Evolutionary conservation across 2,329 filamentous ascomycete species (phyloP).

Genomic region (Sodiomyces alkalinus): DNA sequence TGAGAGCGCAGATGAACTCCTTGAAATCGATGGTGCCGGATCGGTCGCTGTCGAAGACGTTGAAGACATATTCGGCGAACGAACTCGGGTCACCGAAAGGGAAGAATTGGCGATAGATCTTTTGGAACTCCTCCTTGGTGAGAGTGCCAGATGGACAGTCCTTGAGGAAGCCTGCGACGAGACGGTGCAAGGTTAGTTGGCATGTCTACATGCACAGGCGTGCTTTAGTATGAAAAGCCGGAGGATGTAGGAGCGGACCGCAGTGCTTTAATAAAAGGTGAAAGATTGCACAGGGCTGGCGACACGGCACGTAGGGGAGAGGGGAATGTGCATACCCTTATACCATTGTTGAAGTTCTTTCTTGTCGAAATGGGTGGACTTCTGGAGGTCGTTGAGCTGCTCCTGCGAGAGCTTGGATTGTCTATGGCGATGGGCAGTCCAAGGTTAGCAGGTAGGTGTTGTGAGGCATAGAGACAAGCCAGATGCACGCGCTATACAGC

Average conservation of each 20-base stretch:
- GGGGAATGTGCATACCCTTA: conserved; percentile 61
- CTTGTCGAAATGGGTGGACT: conserved; percentile 97
- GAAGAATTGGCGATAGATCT: conserved; percentile 99
- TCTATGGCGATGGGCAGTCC: conserved; percentile 28
- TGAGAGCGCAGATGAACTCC: conserved; percentile 96
- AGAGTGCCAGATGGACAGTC: conserved; percentile 95
- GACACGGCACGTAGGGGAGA: too few relatives aligned
- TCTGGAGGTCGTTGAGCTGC: conserved; percentile 89
- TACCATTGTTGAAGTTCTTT: conserved; percentile 99
- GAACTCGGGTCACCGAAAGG: conserved; percentile 94
- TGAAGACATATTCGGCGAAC: conserved; percentile 98
- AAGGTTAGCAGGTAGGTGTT: neutral
- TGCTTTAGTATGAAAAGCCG: too few relatives aligned
- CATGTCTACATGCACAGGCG: too few relatives aligned
- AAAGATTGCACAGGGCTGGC: too few relatives aligned
- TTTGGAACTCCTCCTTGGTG: conserved; percentile 97
- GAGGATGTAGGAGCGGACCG: too few relatives aligned
- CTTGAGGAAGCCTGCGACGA: conserved; percentile 71
- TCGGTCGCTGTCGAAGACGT: conserved; percentile 96
- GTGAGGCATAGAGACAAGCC: neutral
- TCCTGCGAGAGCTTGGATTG: conserved; percentile 97
- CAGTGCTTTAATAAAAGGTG: too few relatives aligned
- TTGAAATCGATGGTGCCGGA: conserved; percentile 98
- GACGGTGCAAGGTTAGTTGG: neutral
- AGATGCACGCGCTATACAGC: too few relatives aligned